Percentiles rank a stretch among this genome's conserved stretches.
Evolutionary conservation across 257 asterid genomes (phyloP).

Genomic region (Nemophila menziesii): DNA sequence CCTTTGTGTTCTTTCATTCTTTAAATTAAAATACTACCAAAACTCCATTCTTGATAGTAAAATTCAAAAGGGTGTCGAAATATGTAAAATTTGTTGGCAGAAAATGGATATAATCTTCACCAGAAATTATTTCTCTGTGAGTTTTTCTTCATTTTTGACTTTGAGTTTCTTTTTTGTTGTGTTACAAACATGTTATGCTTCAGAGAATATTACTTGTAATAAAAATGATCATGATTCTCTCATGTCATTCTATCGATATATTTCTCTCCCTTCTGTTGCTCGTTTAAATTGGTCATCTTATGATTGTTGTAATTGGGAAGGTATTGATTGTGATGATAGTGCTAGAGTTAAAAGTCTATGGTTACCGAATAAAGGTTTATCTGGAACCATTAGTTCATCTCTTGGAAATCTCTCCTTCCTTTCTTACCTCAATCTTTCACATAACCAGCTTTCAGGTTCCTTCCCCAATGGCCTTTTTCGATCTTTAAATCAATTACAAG

Average conservation of each 20-base stretch:
- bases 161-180: background rate
- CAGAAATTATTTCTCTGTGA: background rate
- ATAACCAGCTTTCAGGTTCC: slow-evolving; percentile 18
- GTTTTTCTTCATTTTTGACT: background rate
- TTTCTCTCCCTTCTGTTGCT: slow-evolving; percentile 4
- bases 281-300: slow-evolving; percentile 21
- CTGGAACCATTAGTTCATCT: slow-evolving; percentile 6
- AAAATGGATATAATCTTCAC: background rate
- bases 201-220: slow-evolving; percentile 2
- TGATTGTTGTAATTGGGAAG: slow-evolving; percentile 30
- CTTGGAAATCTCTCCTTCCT: slow-evolving; percentile 23
- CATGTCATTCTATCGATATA: slow-evolving; percentile 9
- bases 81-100: background rate
- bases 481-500: slow-evolving; percentile 1
- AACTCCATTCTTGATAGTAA: background rate
- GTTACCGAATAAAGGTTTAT: slow-evolving; percentile 9
- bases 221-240: slow-evolving; percentile 17
- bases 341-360: slow-evolving; percentile 9
- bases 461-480: background rate
- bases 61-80: background rate
- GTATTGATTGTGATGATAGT: slow-evolving; percentile 13
- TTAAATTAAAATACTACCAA: background rate
- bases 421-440: slow-evolving; percentile 22
- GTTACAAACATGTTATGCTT: background rate
- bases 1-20: too few species aligned